Conservation (phyloP, 352 stramenopile species). For the Globisporangium paddicum region DNA sequence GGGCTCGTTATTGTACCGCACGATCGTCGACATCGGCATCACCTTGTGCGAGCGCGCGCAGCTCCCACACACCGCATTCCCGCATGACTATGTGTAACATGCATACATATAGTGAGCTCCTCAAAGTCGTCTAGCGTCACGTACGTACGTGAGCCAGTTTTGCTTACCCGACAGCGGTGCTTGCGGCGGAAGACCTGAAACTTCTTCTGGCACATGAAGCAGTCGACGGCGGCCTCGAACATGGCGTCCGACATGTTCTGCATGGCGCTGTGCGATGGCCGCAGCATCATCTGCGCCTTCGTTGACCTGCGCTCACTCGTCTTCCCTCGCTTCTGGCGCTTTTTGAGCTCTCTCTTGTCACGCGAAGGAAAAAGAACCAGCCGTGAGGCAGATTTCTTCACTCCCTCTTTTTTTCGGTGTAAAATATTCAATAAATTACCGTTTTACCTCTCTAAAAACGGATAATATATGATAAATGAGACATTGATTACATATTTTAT, state of each 20-base stretch:
- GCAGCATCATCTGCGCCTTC: conserved; percentile 13
- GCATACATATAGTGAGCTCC: conserved; percentile 4
- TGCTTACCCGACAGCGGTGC: conserved; percentile 65
- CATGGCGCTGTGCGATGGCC: conserved; percentile 12
- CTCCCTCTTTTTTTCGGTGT: background rate
- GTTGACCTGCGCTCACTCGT: background rate
- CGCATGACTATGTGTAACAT: conserved; percentile 43
- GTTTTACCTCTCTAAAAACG: background rate
- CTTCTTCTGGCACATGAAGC: conserved; percentile 78
- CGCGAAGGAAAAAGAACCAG: conserved; percentile 7
- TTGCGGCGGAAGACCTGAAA: conserved; percentile 85
- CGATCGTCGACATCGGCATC: conserved; percentile 53
- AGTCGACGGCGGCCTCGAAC: conserved; percentile 63
- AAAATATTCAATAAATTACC: too few relatives aligned
- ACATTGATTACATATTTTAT: too few relatives aligned
- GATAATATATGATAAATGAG: too few relatives aligned
- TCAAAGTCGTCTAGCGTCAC: background rate
- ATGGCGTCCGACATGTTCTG: conserved; percentile 31
- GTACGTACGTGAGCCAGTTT: background rate
- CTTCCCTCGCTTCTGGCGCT: background rate
- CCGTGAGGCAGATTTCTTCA: conserved; percentile 6
- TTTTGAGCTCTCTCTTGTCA: background rate
- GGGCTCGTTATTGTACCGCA: conserved; percentile 75
- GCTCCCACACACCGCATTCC: conserved; percentile 71
- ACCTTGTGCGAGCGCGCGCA: conserved; percentile 77